Percentiles rank a stretch among this genome's conserved stretches.
Conservation (phyloP, 345 rosid genomes). For the Eucalyptus cloeziana region DNA sequence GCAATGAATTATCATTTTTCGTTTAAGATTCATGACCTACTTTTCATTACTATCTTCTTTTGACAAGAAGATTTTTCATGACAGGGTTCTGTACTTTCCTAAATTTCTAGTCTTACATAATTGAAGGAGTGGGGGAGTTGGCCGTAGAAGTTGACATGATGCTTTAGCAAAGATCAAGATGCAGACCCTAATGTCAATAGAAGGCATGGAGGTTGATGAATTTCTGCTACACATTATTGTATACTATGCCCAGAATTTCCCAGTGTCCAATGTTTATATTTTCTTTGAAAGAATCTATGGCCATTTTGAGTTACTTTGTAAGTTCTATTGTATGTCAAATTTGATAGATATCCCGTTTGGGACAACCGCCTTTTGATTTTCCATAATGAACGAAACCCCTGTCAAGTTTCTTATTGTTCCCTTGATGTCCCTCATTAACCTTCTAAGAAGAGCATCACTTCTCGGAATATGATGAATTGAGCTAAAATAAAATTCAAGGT, state of each 20-base stretch:
- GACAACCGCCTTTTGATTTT: rapidly evolving
- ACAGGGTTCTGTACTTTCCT: no score
- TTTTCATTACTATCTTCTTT: no score
- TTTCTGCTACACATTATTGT: background rate
- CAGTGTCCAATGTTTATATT: background rate
- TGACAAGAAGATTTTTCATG: no score
- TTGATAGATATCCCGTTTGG: background rate
- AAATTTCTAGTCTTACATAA: no score
- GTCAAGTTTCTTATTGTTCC: background rate
- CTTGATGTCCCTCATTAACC: background rate
- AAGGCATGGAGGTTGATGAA: background rate
- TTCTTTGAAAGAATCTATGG: no score
- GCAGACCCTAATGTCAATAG: no score
- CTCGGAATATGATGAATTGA: background rate
- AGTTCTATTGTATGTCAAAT: background rate
- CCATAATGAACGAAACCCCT: rapidly evolving
- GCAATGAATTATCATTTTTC: rapidly evolving
- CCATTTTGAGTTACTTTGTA: background rate
- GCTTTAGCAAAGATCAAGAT: no score
- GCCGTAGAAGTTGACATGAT: no score
- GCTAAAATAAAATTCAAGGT: background rate
- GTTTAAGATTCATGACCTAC: no score
- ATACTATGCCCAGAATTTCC: background rate
- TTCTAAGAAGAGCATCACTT: background rate
- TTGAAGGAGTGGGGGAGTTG: no score